Base-by-base conservation (phyloP, 2,329 filamentous ascomycete species). In the Grosmannia huntii region DNA sequence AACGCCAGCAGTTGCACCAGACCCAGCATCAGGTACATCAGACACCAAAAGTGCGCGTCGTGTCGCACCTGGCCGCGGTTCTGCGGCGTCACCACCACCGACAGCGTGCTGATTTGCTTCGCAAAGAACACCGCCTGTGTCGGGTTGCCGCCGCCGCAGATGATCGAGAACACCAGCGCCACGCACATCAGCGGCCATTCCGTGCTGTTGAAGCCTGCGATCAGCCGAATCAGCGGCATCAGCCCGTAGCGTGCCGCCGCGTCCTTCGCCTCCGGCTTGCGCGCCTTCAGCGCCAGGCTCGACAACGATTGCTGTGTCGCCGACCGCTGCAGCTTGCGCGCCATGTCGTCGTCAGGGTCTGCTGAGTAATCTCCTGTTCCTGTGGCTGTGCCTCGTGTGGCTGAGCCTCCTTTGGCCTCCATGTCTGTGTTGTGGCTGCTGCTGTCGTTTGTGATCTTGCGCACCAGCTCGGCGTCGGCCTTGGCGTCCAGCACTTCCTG, bases 21-120 rank as follows among this genome's bases (percentile, higher is more conserved):
- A 3, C 84, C 90, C 57, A 96, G 77, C 80, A 95, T 90, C 62
- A 91, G 78, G 70, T 86, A 96, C 90, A 96, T 95, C 65, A 84
- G 74, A 59, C 83, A 85, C 90, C 90, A 96, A 69, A 96, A 96
- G 67, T 90, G 83, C 23, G 87, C 84, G 60, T 92, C 81, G 21
- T 78, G 75, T 63, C 85, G 81, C 56, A 95, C 77, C 57, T 82
- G 71, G 33, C 68, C 71, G 49, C 75, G 81, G 69, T 77, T 76
- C 41, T 64, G 70, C 19, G 73, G 70, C 10, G 66, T 73, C 63
- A 74, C 59, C 0, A 60, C 55, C 10, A 66, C 63, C 3, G 67
- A 68, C 25, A 68, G 63, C 44, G 84, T 82, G 60, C 82, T 81
- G 69, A 97, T 91, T 59, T 90, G 81, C 71, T 96, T 96, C 66